Evolutionary conservation across 257 asterid species (phyloP).

Genomic region (Ehretia macrophylla): DNA sequence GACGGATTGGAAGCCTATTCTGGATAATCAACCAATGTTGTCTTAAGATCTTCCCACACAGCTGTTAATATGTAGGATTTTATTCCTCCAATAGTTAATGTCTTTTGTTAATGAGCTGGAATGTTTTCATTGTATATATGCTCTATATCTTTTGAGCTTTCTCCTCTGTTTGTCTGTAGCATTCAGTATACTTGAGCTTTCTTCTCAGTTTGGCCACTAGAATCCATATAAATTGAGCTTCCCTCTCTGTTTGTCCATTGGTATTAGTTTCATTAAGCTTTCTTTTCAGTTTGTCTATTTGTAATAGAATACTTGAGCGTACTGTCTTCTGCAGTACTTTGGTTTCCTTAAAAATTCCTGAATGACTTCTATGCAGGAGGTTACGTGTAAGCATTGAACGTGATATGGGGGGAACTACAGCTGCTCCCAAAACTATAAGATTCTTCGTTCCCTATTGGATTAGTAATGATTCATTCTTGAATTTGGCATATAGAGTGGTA

Average conservation of each 20-base stretch:
- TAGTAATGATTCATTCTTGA: constrained; percentile 67
- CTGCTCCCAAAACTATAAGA: constrained; percentile 92
- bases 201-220: background rate
- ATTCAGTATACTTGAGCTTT: background rate
- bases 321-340: background rate
- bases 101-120: background rate
- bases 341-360: background rate
- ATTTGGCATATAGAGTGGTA: constrained; percentile 83
- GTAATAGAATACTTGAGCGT: background rate
- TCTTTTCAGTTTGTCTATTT: background rate
- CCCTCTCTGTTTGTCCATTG: background rate
- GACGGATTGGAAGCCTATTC: too few relatives aligned
- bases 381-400: constrained; percentile 94
- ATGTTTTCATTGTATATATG: background rate
- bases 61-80: too few relatives aligned
- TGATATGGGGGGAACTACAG: constrained; percentile 85
- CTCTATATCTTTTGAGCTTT: background rate
- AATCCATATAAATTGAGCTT: background rate
- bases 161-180: background rate
- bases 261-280: background rate
- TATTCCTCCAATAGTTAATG: too few relatives aligned
- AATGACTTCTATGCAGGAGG: constrained; percentile 48
- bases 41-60: too few relatives aligned
- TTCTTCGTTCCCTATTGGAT: constrained; percentile 99
- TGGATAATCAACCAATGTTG: too few relatives aligned